Evolutionary conservation across 2,329 filamentous ascomycete species (phyloP).

Genomic region (Hypoxylon sp.): DNA sequence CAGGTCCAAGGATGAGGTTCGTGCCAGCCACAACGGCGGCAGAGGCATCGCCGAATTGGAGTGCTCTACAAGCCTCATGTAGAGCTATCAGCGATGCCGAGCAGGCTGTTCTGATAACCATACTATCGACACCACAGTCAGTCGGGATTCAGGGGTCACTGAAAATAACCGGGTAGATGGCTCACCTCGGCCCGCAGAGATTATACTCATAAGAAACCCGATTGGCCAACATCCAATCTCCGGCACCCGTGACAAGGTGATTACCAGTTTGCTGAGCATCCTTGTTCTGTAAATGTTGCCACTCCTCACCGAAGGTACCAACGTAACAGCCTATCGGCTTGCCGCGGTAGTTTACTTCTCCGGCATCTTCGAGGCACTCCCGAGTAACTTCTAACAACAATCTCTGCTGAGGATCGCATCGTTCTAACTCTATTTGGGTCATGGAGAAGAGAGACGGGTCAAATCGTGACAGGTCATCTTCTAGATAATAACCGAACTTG

Average conservation of each 20-base stretch:
- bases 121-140: slow-evolving; percentile 30
- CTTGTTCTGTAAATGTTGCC: slow-evolving; percentile 44
- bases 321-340: slow-evolving; percentile 54
- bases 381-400: slow-evolving; percentile 50
- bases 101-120: slow-evolving; percentile 53
- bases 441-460: slow-evolving; percentile 48
- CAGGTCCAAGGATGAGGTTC: slow-evolving; percentile 46
- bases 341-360: slow-evolving; percentile 52
- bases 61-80: slow-evolving; percentile 50
- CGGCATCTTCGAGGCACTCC: slow-evolving; percentile 53
- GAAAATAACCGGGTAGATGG: slow-evolving; percentile 1
- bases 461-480: slow-evolving; percentile 43
- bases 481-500: slow-evolving; percentile 44
- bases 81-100: slow-evolving; percentile 51
- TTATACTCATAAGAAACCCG: slow-evolving; percentile 51
- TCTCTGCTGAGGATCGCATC: slow-evolving; percentile 53
- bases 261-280: slow-evolving; percentile 46
- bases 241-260: slow-evolving; percentile 49
- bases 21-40: slow-evolving; percentile 54
- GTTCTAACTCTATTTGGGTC: slow-evolving; percentile 46
- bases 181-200: slow-evolving; percentile 48
- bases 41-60: slow-evolving; percentile 48
- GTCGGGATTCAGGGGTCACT: slow-evolving; percentile 8
- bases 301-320: slow-evolving; percentile 55
- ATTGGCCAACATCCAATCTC: slow-evolving; percentile 52